Percentiles rank a stretch among this genome's conserved stretches.
Evolutionary conservation across 1,139 yeast genomes (phyloP).

Genomic region (Blastobotrys indianensis): DNA sequence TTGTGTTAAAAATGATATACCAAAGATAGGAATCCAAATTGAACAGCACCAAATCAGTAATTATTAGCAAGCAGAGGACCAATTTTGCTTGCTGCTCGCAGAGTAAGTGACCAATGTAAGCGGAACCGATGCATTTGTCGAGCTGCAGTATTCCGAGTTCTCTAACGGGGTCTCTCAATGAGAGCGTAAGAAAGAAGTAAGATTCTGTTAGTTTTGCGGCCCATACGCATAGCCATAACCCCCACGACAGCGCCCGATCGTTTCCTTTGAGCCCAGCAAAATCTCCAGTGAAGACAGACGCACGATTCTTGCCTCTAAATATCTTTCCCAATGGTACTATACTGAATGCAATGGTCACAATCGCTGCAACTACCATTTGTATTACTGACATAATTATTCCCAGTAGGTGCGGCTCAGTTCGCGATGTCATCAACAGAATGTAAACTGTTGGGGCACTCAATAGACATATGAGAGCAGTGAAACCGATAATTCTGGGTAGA

Average conservation of each 20-base stretch:
- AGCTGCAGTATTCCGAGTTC: conserved; percentile 56
- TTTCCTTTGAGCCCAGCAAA: conserved; percentile 51
- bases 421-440: conserved; percentile 46
- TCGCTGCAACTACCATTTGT: conserved; percentile 55
- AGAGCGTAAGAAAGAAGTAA: conserved; percentile 70
- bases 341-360: conserved; percentile 57
- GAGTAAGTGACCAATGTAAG: conserved; percentile 42
- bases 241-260: conserved; percentile 51
- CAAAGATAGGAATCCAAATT: conserved; percentile 83
- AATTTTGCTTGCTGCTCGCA: conserved; percentile 59
- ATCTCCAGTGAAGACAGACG: conserved; percentile 40
- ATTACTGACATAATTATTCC: conserved; percentile 50
- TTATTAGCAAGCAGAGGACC: conserved; percentile 48
- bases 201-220: conserved; percentile 73
- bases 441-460: conserved; percentile 58
- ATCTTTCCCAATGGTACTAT: conserved; percentile 53
- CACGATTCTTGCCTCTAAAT: conserved; percentile 30
- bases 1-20: conserved; percentile 77
- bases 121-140: conserved; percentile 59
- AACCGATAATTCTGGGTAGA: conserved; percentile 39
- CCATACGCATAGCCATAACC: conserved; percentile 66
- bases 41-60: conserved; percentile 68
- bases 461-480: conserved; percentile 25
- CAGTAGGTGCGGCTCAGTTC: conserved; percentile 42
- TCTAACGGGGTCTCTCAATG: conserved; percentile 72